Conservation (phyloP, 768 basidiomycete species). For the Floccularia luteovirens region DNA sequence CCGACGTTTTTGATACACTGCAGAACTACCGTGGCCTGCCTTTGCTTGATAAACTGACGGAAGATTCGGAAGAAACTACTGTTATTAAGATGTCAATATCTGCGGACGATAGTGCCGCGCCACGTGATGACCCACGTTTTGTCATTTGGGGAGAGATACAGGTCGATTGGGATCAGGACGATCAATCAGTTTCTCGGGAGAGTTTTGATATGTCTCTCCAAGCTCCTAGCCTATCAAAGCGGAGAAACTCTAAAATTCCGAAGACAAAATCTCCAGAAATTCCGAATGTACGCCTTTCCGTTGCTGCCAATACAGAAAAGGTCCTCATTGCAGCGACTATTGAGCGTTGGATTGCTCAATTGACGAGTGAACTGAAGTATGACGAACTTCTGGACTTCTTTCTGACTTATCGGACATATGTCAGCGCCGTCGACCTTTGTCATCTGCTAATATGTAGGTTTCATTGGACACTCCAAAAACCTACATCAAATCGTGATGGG, state of each 20-base stretch:
- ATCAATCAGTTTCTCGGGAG: conserved; percentile 23
- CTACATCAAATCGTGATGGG: conserved; percentile 51
- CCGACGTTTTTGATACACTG: conserved; percentile 73
- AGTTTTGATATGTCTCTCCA: conserved; percentile 23
- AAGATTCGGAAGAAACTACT: conserved; percentile 48
- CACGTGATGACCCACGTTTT: conserved; percentile 84
- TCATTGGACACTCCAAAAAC: conserved; percentile 72
- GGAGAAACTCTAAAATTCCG: conserved; percentile 23
- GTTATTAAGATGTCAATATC: conserved; percentile 69
- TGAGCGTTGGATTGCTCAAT: conserved; percentile 88
- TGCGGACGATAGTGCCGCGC: conserved; percentile 59
- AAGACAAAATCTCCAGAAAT: conserved; percentile 23
- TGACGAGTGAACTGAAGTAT: conserved; percentile 81
- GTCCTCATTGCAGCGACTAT: conserved; percentile 86
- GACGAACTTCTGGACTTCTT: conserved; percentile 88
- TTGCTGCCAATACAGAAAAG: conserved; percentile 15
- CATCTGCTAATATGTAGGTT: conserved; percentile 82
- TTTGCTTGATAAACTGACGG: conserved; percentile 56
- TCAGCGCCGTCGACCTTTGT: conserved; percentile 71
- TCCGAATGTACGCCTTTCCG: conserved; percentile 12
- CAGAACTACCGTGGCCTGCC: conserved; percentile 78
- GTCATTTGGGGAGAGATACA: conserved; percentile 78
- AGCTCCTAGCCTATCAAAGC: conserved; percentile 24
- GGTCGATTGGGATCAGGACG: conserved; percentile 23
- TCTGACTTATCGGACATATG: conserved; percentile 85